phyloP scores from a whole-genome alignment of 2,329 filamentous ascomycete species.

The Aspergillus fischeri region DNA sequence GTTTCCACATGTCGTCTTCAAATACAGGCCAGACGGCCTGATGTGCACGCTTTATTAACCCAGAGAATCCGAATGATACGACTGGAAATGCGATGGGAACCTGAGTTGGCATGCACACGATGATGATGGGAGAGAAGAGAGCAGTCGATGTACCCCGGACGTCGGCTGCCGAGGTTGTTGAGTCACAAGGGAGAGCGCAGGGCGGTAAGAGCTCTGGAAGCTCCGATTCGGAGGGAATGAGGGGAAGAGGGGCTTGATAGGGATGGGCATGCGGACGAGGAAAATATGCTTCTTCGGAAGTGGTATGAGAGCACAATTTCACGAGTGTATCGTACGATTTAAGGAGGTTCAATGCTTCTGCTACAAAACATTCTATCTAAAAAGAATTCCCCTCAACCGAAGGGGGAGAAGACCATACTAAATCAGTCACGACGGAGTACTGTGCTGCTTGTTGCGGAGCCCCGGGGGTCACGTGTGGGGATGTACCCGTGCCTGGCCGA shows the following conservation, averaged over 20 bases:
- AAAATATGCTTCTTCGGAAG: background rate
- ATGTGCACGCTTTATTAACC: constrained; percentile 6
- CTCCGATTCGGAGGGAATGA: background rate
- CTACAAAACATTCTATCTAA: background rate
- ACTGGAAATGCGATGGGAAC: background rate
- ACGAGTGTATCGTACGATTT: background rate
- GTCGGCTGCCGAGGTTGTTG: background rate
- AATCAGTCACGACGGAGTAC: constrained; percentile 6
- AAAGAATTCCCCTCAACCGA: background rate
- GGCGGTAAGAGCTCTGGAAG: background rate
- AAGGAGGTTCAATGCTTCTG: background rate
- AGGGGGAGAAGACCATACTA: background rate
- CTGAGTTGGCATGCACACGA: background rate
- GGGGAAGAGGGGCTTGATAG: constrained; percentile 2
- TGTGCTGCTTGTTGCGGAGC: constrained; percentile 20
- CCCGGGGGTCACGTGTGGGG: constrained; percentile 24
- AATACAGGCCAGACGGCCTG: constrained; percentile 28
- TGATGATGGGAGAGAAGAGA: background rate
- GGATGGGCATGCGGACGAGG: background rate
- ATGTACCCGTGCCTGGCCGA: constrained; percentile 20
- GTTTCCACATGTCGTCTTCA: constrained; percentile 74
- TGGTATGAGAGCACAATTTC: background rate
- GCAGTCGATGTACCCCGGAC: background rate
- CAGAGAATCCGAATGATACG: background rate
- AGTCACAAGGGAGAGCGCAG: background rate